Conservation (phyloP, 257 asterid genomes). For the Solanum bulbocastanum region DNA sequence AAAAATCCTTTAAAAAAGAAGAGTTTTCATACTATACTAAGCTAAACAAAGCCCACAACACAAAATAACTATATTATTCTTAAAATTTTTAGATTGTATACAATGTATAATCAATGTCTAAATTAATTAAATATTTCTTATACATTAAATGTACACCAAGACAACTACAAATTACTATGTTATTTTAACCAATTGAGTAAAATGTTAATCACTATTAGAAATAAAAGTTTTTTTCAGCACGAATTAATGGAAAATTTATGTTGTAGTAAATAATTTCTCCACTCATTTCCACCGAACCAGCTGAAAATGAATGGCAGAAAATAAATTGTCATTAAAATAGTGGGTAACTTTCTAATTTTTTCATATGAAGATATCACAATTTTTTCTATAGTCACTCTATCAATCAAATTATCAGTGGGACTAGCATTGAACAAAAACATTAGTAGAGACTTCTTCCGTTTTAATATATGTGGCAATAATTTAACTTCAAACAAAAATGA, state of each 20-base stretch:
- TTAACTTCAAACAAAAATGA: neutral
- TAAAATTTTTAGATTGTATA: neutral
- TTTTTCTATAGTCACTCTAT: neutral
- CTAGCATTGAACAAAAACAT: neutral
- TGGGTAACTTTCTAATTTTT: neutral
- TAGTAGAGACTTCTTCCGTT: neutral
- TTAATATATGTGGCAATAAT: neutral
- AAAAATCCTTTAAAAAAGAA: neutral
- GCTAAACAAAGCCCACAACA: neutral
- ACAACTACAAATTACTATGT: neutral
- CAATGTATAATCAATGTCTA: neutral
- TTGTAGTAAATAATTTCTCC: neutral
- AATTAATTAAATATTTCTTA: neutral
- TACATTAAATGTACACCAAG: neutral
- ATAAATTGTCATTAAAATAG: too few species aligned
- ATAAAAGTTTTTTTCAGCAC: too few species aligned
- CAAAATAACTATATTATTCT: neutral
- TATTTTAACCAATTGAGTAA: too few species aligned
- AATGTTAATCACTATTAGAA: neutral
- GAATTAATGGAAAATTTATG: too few species aligned
- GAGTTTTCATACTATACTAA: neutral
- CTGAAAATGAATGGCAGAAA: neutral
- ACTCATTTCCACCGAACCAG: neutral
- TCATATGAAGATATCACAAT: neutral
- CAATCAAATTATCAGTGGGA: neutral